Evolutionary conservation across 2,329 filamentous ascomycete genomes (phyloP), one percentile per base, ranked within the genome.

Genomic region (Aspergillus floridensis): DNA sequence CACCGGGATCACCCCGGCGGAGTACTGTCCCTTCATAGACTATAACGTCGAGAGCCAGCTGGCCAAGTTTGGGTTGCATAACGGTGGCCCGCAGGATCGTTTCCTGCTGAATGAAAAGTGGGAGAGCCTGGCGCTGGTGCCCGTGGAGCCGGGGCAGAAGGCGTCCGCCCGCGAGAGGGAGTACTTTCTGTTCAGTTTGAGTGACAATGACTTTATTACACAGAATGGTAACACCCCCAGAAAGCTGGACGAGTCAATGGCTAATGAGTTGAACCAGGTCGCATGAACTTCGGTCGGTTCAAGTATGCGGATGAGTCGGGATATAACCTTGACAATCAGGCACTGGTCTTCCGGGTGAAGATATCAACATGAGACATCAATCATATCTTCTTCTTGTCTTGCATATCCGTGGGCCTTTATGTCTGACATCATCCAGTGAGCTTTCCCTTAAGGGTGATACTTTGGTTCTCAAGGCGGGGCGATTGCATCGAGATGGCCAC

Each of bases 161-260:
- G 16, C 31, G 1, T 49, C 31, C 19, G 51, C 48, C 5, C 70
- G 73, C 22, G 79, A 84, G 58, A 82, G 84, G 26, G 84, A 90
- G 74, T 91, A 85, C 72, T 90, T 86, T 68, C 70, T 92, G 35
- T 84, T 92, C 62, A 84, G 82, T 12, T 74, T 90, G 52, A 88
- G 84, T 58, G 89, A 91, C 67, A 90, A 92, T 68, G 88, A 92
- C 71, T 91, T 91, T 66, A 86, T 91, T 58, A 91, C 88, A 0
- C 87, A 91, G 71, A 79, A 91, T 71, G 87, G 85, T 79, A 68
- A 63, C 75, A 4, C 4, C 22, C 4, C 7, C 26, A 8, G 7
- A 8, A 8, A 8, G 19, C 14, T 4, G 21, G 10, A 24, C 32
- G 14, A 29, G 49, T 56, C 51, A 53, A 14, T 35, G 11, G 32